Evolutionary conservation across 2,329 filamentous ascomycete genomes (phyloP).

Genomic region (Trichocomaceae sp.): DNA sequence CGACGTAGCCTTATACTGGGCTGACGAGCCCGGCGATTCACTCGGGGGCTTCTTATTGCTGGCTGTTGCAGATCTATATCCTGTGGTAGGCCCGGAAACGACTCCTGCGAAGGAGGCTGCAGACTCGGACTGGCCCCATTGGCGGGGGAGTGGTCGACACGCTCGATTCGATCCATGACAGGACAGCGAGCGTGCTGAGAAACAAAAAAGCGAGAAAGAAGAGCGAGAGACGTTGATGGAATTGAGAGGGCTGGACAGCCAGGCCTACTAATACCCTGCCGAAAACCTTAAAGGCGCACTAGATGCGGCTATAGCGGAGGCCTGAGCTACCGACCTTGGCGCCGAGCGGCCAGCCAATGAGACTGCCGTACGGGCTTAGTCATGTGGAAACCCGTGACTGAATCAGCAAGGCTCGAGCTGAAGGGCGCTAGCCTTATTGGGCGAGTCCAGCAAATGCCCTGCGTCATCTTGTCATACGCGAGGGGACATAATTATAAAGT

Average conservation of each 20-base stretch:
- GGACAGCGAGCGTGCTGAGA: background rate
- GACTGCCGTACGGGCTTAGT: background rate
- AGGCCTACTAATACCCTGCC: background rate
- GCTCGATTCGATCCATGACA: slow-evolving; percentile 36
- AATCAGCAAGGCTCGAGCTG: background rate
- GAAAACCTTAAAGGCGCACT: background rate
- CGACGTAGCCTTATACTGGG: slow-evolving; percentile 19
- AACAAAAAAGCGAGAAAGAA: background rate
- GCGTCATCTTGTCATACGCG: too few relatives aligned
- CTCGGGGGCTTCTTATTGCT: background rate
- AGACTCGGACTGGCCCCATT: slow-evolving; percentile 6
- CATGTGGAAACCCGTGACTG: background rate
- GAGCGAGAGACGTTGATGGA: background rate
- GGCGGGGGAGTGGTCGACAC: slow-evolving; percentile 20
- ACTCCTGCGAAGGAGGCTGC: slow-evolving; percentile 12
- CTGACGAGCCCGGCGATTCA: slow-evolving; percentile 8
- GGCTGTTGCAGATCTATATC: background rate
- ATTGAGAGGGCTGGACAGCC: background rate
- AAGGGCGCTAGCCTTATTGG: background rate
- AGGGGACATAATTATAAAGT: too few relatives aligned
- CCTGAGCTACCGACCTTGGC: background rate
- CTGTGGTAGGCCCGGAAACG: slow-evolving; percentile 15
- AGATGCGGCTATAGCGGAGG: background rate
- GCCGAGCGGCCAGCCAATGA: background rate
- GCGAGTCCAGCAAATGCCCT: too few relatives aligned